Evolutionary conservation across 768 basidiomycete genomes (phyloP), one percentile per base, ranked within the genome.

Genomic region (Chalciporus chontae): DNA sequence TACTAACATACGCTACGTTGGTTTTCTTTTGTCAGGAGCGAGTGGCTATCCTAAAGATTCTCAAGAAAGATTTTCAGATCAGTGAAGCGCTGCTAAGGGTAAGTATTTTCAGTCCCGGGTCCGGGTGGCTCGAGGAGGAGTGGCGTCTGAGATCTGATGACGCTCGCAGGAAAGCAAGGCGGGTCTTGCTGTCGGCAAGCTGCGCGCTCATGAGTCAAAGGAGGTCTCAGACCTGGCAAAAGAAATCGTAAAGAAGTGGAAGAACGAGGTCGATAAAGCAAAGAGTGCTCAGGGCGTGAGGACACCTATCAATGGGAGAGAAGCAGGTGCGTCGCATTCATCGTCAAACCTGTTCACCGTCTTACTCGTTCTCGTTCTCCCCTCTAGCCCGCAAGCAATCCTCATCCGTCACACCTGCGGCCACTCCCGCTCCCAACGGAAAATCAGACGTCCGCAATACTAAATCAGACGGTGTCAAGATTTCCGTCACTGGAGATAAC

Each of bases 221-320:
- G 77, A 83, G 10, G 83, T 96, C 8, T 67, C 90, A 8, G 87
- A 90, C 56, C 72, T 89, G 6, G 90, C 94, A 15, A 95, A 94
- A 68, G 91, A 92, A 56, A 74, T 94, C 40, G 94, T 96, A 43
- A 90, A 84, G 69, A 87, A 85, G 61, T 96, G 93, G 93, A 94
- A 94, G 70, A 78, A 72, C 26, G 85, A 86, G 52, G 94, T 95
- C 29, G 91, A 93, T 51, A 83, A 81, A 60, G 79, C 78, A 0
- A 81, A 82, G 51, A 68, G 71, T 7, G 64, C 58, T 14, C 50
- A 60, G 17, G 27, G 53, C 5, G 42, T 52, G 5, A 66, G 61
- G 45, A 15, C 45, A 1, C 11, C 40, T 36, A 9, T 45, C 58
- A 54, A 59, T 23, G 44, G 61, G 45, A 62, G 73, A 48, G 57